phyloP scores from a whole-genome alignment of 768 basidiomycete genomes.

The Termitomyces sp. region DNA sequence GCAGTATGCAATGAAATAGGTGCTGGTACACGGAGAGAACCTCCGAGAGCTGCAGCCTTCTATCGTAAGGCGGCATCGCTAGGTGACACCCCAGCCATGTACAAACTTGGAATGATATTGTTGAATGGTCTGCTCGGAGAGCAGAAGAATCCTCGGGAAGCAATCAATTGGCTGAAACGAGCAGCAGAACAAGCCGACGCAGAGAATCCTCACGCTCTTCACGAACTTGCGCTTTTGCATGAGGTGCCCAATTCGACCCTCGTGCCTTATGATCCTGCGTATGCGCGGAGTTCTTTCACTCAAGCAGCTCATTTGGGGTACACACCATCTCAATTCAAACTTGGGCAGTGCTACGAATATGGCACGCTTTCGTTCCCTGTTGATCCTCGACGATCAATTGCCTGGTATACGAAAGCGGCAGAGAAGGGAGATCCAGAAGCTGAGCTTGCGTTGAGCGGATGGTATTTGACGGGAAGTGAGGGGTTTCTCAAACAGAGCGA shows the following conservation, averaged over 20 bases:
- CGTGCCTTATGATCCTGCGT: constrained; percentile 74
- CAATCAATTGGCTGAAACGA: constrained; percentile 88
- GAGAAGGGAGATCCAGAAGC: constrained; percentile 95
- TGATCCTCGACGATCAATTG: constrained; percentile 91
- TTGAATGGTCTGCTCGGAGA: constrained; percentile 82
- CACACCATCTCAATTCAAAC: constrained; percentile 89
- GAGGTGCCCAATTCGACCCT: constrained; percentile 63
- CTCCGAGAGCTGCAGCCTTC: constrained; percentile 85
- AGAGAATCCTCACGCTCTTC: constrained; percentile 95
- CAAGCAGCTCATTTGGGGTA: constrained; percentile 93
- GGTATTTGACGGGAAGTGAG: constrained; percentile 96
- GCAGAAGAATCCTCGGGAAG: constrained; percentile 83
- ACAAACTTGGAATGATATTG: constrained; percentile 98
- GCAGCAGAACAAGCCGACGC: constrained; percentile 98
- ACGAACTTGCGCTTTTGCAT: constrained; percentile 88
- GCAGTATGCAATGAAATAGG: constrained; percentile 99
- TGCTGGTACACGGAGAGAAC: constrained; percentile 88
- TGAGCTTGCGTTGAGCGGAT: constrained; percentile 93
- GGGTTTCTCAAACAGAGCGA: constrained; percentile 97
- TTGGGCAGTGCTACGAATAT: constrained; percentile 94
- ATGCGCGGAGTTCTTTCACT: constrained; percentile 82
- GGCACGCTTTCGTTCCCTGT: constrained; percentile 84
- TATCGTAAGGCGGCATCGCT: constrained; percentile 95
- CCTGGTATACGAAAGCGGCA: constrained; percentile 98
- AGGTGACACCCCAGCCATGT: constrained; percentile 98